Base-by-base conservation (phyloP, 805 yeast species). In the Barnettozyma vustinii region DNA sequence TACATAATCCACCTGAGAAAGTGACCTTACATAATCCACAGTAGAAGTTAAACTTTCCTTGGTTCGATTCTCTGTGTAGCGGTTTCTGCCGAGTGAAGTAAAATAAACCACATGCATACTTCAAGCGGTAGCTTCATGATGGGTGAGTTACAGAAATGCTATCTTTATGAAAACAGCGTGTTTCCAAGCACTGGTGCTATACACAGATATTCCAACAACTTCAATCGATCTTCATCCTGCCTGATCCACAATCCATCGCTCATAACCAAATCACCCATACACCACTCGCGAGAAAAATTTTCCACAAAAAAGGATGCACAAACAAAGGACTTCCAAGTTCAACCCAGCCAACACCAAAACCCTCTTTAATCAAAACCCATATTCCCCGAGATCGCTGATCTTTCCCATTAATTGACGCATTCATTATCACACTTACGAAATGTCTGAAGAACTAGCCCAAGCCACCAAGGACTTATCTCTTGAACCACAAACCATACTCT, bases 371-470 rank as follows among this genome's bases (percentile, higher is more conserved):
- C 8, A 30, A 30, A 9, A n/a, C 33, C n/a, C 33, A 13, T 30
- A 30, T 30, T 30, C 33, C 16, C 33, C 16, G 16, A 30, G 33
- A 30, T 30, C 33, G 3, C 33, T 30, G 33, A 30, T 30, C 33
- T 30, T 30, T 30, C 16, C n/a, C 16, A 9, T 30, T 30, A 30
- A 30, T 30, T 30, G 33, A 30, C 33, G 12, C 33, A 30, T 30
- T 30, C 16, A 30, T 30, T 30, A 30, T 30, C 33, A 30, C 33
- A 30, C 33, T 30, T 30, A 20, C n/a, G 19, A 21, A 46, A 59
- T 59, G 63, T 54, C 64, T 25, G 63, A 56, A 49, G 64, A 60
- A 58, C 54, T 60, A 50, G 49, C 47, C 52, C 53, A 59, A 51
- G 61, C 63, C 43, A 57, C 64, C 35, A 37, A 58, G 50, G 55